A percentile compares a stretch with the other conserved stretches of the same genome.
Evolutionary conservation across 352 stramenopile species (phyloP).

Genomic region (Globisporangium emineosum): DNA sequence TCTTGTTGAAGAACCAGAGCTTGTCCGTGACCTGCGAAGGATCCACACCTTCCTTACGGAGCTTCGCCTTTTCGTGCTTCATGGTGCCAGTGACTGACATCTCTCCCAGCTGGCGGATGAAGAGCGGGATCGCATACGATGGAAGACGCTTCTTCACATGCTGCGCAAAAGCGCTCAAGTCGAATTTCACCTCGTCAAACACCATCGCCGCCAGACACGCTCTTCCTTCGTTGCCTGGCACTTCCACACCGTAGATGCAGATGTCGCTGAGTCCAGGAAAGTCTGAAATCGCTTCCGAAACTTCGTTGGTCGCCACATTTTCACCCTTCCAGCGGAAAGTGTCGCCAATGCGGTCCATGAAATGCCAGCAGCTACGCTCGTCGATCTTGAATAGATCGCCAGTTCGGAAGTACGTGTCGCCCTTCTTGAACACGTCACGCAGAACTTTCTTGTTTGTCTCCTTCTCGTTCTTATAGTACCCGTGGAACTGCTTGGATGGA

Average conservation of each 20-base stretch:
- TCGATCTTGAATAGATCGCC: slow-evolving; percentile 90
- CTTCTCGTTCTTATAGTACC: slow-evolving; percentile 79
- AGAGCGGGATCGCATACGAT: slow-evolving; percentile 81
- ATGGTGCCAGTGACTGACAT: slow-evolving; percentile 89
- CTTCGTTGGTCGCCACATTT: slow-evolving; percentile 91
- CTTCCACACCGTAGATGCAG: slow-evolving; percentile 73
- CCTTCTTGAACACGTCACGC: slow-evolving; percentile 70
- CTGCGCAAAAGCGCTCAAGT: slow-evolving; percentile 49
- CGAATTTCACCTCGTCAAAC: slow-evolving; percentile 55
- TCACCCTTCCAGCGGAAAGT: slow-evolving; percentile 94
- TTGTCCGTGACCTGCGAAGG: slow-evolving; percentile 50
- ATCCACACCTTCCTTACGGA: slow-evolving; percentile 80
- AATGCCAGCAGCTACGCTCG: slow-evolving; percentile 76
- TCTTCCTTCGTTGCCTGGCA: slow-evolving; percentile 73
- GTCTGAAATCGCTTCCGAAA: slow-evolving; percentile 72
- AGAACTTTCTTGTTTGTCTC: slow-evolving; percentile 88
- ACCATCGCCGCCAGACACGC: slow-evolving; percentile 86
- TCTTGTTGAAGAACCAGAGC: slow-evolving; percentile 59
- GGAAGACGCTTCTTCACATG: slow-evolving; percentile 48
- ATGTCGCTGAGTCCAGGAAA: slow-evolving; percentile 76
- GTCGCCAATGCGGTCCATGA: slow-evolving; percentile 89
- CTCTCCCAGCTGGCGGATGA: slow-evolving; percentile 68
- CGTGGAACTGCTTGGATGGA: slow-evolving; percentile 71
- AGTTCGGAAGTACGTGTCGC: slow-evolving; percentile 89
- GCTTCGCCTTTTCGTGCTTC: slow-evolving; percentile 91